Evolutionary conservation across 257 asterid species (phyloP).

Genomic region (Forsythia viridissima): DNA sequence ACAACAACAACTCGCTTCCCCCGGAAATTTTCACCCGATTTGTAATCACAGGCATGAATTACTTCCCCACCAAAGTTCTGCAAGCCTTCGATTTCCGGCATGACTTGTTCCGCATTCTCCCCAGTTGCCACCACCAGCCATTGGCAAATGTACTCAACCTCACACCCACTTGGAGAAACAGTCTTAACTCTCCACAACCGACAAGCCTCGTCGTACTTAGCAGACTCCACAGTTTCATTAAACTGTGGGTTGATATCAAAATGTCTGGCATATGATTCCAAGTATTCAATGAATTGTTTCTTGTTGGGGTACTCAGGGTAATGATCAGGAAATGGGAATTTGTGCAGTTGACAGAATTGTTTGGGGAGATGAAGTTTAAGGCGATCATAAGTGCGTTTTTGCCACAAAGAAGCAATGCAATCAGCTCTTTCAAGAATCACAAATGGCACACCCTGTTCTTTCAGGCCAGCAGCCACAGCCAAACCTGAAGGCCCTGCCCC

Average conservation of each 20-base stretch:
- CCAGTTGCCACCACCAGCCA: conserved; percentile 91
- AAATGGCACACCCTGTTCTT: conserved; percentile 65
- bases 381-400: conserved; percentile 82
- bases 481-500: conserved; percentile 96
- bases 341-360: conserved; percentile 75
- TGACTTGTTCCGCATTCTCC: conserved; percentile 70
- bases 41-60: conserved; percentile 76
- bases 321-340: conserved; percentile 69
- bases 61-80: conserved; percentile 66
- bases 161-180: conserved; percentile 30
- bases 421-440: conserved; percentile 70
- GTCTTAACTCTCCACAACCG: conserved; percentile 69
- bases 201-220: conserved; percentile 73
- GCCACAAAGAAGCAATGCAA: conserved; percentile 94
- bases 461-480: conserved; percentile 88
- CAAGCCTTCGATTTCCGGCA: conserved; percentile 78
- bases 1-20: conserved; percentile 87
- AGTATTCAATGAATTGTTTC: conserved; percentile 69
- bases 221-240: conserved; percentile 69
- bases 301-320: conserved; percentile 78
- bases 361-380: conserved; percentile 83
- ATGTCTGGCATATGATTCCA: conserved; percentile 57
- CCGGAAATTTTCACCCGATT: conserved; percentile 58
- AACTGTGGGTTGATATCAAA: conserved; percentile 68
- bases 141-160: conserved; percentile 84